Base-by-base conservation (phyloP, 768 basidiomycete species). In the Asterophora lycoperdoides region DNA sequence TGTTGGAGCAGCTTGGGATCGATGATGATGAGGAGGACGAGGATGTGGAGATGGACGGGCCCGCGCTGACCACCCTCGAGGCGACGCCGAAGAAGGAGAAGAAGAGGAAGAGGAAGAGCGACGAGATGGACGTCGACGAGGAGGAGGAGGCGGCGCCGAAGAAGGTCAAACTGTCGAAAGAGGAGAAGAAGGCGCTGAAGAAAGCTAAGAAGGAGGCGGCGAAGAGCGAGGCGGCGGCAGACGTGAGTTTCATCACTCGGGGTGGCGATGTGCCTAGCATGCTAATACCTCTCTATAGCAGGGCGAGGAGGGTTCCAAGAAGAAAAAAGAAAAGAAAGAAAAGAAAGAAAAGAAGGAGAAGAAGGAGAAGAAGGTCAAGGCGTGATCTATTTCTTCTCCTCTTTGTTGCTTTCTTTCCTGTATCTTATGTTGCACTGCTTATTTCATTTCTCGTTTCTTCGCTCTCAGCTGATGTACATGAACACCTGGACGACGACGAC, bases 121-220 rank as follows among this genome's bases (percentile, higher is more conserved):
- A 82, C 37, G 80, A 73, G 14, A 83, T 85, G 76, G 81, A 82
- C 38, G 77, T 79, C 2, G 83, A 84, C 53, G 73, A 73, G 9
- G 75, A 77, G 9, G 74, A 77, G 30, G 79, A 75, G 49, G 75
- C 69, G 19, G 71, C 80, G 6, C 54, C 70, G 44, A 89, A 89
- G 70, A 89, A 89, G 70, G 73, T 75, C 49, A 89, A 89, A 71
- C 58, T 87, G 41, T 83, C 83, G 17, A 90, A 89, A 68, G 87
- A 89, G 68, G 88, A 91, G 70, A 89, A 89, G 75, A 89, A 87
- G 72, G 84, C 86, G 14, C 66, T 85, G 64, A 90, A 88, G 67
- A 89, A 85, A 68, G 83, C 82, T 37, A 77, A 78, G 64, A 88
- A 88, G 69, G 76, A 79, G 58, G 72, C 79, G 56, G 77, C 69